Percentiles rank a stretch among this genome's conserved stretches.
These are phyloP conservation scores for Trichomonascaceae sp. DNA, from an alignment of 1,139 yeast genomes.

Conservation along the genomic window DNA sequence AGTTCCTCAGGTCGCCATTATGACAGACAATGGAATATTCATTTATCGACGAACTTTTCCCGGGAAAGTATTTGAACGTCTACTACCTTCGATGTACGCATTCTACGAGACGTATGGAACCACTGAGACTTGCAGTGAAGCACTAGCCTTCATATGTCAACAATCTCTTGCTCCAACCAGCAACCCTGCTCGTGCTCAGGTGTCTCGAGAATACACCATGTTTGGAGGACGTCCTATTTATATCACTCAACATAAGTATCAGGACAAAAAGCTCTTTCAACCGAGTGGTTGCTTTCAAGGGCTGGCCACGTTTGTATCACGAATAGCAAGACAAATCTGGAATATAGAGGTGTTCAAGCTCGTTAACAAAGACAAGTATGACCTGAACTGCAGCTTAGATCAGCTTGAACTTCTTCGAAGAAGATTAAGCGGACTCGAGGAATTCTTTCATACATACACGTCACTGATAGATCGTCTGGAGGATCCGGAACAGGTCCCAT, in stretches of 20 bases:
- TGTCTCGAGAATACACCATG: constrained; percentile 7
- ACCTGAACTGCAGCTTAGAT: constrained; percentile 7
- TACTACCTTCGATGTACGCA: constrained; percentile 55
- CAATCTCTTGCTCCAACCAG: constrained; percentile 19
- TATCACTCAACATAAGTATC: constrained; percentile 4
- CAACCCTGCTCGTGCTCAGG: constrained; percentile 8
- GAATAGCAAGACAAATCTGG: constrained; percentile 80
- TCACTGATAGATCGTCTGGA: constrained; percentile 37
- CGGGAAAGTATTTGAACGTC: constrained; percentile 63
- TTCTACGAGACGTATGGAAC: constrained; percentile 54
- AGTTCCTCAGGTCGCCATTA: constrained; percentile 58
- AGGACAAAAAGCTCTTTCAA: constrained; percentile 37
- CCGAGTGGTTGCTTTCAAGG: constrained; percentile 85
- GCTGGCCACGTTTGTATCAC: constrained; percentile 69
- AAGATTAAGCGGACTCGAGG: constrained; percentile 31
- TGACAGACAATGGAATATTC: constrained; percentile 74
- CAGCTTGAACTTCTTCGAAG: constrained; percentile 28
- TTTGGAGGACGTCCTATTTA: constrained; percentile 6
- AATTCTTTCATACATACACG: constrained; percentile 35
- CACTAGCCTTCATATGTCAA: constrained; percentile 75
- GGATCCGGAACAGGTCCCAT: constrained; percentile 1
- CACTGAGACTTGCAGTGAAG: constrained; percentile 80
- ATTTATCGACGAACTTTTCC: constrained; percentile 75
- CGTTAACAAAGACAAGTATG: constrained; percentile 3
- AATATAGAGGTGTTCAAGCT: constrained; percentile 54